These are phyloP conservation scores for Didymella segeticola DNA, from an alignment of 2,329 filamentous ascomycete genomes.

Conservation along the genomic window DNA sequence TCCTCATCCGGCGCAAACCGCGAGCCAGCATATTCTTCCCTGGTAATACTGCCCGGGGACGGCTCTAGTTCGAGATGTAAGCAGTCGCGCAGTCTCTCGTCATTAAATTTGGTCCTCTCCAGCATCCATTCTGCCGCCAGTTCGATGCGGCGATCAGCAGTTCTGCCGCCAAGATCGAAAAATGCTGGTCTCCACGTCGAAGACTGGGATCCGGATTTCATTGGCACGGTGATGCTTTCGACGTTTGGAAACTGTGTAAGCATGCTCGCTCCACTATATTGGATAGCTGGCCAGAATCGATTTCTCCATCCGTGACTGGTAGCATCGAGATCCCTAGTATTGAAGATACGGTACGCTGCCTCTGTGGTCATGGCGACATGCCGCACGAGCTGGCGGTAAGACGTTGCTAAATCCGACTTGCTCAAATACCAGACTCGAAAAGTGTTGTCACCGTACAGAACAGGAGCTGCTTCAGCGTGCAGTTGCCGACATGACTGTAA, in stretches of 20 bases:
- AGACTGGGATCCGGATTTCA: slow-evolving; percentile 27
- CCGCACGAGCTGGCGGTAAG: slow-evolving; percentile 29
- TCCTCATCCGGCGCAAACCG: slow-evolving; percentile 30
- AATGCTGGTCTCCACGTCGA: slow-evolving; percentile 35
- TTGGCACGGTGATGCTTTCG: slow-evolving; percentile 31
- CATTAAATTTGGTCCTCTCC: slow-evolving; percentile 26
- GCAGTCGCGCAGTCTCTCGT: slow-evolving; percentile 30
- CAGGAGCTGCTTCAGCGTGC: slow-evolving; percentile 50
- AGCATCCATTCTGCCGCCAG: slow-evolving; percentile 38
- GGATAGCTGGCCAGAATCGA: slow-evolving; percentile 39
- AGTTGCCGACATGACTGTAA: slow-evolving; percentile 52
- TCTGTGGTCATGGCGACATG: slow-evolving; percentile 32
- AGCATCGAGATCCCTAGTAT: slow-evolving; percentile 27
- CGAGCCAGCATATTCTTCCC: slow-evolving; percentile 29
- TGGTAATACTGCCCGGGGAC: slow-evolving; percentile 11
- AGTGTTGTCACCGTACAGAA: slow-evolving; percentile 57
- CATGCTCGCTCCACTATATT: slow-evolving; percentile 21
- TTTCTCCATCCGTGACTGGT: slow-evolving; percentile 39
- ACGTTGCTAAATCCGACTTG: slow-evolving; percentile 12
- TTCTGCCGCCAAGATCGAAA: slow-evolving; percentile 31
- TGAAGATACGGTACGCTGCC: slow-evolving; percentile 31
- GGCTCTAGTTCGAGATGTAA: slow-evolving; percentile 37
- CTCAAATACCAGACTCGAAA: slow-evolving; percentile 45
- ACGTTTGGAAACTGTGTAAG: slow-evolving; percentile 34
- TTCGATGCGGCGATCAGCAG: slow-evolving; percentile 34